phyloP scores from a whole-genome alignment of 2,329 filamentous ascomycete genomes.

The Alternaria postmessia region DNA sequence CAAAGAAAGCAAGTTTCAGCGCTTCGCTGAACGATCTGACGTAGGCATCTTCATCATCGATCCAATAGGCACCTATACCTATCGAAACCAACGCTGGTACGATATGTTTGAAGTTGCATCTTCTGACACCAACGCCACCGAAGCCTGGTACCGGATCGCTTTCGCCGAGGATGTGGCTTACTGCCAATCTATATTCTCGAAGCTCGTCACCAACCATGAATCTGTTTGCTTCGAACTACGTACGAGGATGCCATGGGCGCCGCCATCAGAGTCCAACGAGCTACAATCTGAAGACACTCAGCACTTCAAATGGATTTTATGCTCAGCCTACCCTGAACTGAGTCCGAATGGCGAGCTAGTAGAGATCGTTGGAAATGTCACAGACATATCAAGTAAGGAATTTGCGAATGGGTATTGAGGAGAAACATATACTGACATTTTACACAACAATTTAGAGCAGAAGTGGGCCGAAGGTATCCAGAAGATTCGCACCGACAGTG shows the following conservation, averaged over 20 bases:
- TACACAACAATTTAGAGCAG: conserved; percentile 21
- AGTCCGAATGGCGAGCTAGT: conserved; percentile 32
- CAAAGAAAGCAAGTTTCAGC: conserved; percentile 46
- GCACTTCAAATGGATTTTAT: conserved; percentile 41
- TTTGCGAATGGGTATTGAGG: not conserved
- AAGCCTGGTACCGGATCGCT: conserved; percentile 29
- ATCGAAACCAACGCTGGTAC: conserved; percentile 53
- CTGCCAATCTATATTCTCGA: conserved; percentile 43
- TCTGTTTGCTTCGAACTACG: conserved; percentile 50
- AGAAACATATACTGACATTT: not conserved
- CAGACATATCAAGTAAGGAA: conserved; percentile 42
- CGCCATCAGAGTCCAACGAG: conserved; percentile 24
- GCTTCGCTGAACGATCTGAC: conserved; percentile 51
- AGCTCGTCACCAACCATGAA: conserved; percentile 41
- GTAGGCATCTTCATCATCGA: conserved; percentile 54
- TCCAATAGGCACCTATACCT: conserved; percentile 45
- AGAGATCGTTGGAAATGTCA: conserved; percentile 47
- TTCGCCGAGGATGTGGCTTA: conserved; percentile 48
- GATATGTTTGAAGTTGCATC: conserved; percentile 41
- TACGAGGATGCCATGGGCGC: conserved; percentile 48
- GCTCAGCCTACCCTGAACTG: conserved; percentile 41
- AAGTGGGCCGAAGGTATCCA: conserved; percentile 50
- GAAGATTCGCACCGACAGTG: conserved; percentile 38
- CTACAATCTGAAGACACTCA: conserved; percentile 20
- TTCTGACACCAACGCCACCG: conserved; percentile 24